Percentiles rank a stretch among this genome's conserved stretches.
phyloP scores from a whole-genome alignment of 2,329 filamentous ascomycete species.

The Pseudogymnoascus verrucosus region DNA sequence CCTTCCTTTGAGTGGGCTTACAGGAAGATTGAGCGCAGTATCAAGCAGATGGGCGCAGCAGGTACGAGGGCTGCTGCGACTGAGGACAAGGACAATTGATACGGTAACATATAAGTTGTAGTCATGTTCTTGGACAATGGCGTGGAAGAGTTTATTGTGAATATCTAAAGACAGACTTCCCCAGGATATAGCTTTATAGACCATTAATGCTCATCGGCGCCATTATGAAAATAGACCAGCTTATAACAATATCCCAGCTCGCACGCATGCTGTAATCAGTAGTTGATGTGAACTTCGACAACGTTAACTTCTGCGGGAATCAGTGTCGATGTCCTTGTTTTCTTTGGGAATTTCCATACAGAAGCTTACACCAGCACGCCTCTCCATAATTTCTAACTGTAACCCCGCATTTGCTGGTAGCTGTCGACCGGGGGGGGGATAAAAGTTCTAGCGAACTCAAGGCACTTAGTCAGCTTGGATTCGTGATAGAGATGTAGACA shows the following conservation, averaged over 20 bases:
- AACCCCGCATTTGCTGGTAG: not conserved
- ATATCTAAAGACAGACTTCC: not conserved
- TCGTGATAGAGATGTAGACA: not conserved
- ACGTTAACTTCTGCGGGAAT: too few relatives aligned
- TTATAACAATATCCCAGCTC: not conserved
- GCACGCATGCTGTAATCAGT: not conserved
- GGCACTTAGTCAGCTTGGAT: not conserved
- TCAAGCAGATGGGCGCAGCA: constrained; percentile 35
- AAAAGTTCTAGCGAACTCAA: not conserved
- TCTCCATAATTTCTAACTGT: too few relatives aligned
- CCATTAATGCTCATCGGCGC: not conserved
- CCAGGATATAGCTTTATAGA: not conserved
- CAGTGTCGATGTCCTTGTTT: too few relatives aligned
- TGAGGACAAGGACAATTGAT: constrained; percentile 9
- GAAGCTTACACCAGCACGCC: not conserved
- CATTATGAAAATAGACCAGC: not conserved
- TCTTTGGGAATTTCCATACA: too few relatives aligned
- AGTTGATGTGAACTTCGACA: not conserved
- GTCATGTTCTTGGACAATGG: not conserved
- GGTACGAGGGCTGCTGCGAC: constrained; percentile 9
- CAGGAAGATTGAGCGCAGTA: constrained; percentile 39
- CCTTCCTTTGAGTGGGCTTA: constrained; percentile 32
- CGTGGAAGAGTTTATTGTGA: not conserved
- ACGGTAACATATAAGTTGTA: not conserved
- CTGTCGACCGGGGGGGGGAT: not conserved